These are phyloP conservation scores for Brassica rapa DNA, from an alignment of 345 rosid genomes.

Conservation along the genomic window DNA sequence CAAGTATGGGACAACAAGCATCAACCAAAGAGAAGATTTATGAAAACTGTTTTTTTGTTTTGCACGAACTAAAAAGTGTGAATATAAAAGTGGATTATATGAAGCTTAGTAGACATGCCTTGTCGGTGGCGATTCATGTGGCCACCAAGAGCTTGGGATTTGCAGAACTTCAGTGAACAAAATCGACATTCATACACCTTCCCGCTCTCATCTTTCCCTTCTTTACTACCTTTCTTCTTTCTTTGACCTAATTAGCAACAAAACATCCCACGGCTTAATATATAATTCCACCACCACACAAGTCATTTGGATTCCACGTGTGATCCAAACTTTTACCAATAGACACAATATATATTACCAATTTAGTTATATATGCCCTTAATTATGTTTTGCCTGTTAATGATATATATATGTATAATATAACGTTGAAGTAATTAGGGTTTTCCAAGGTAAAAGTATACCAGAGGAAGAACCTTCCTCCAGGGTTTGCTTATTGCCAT, in stretches of 20 bases:
- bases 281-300: not conserved
- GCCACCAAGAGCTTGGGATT: conserved; percentile 99
- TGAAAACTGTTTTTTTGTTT: not conserved
- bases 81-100: conserved; percentile 16
- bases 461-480: conserved; percentile 76
- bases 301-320: not conserved
- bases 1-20: conserved; percentile 38
- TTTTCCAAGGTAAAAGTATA: conserved; percentile 29
- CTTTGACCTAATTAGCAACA: conserved; percentile 48
- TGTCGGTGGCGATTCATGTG: conserved; percentile 99
- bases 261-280: not conserved
- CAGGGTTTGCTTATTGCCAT: conserved; percentile 51
- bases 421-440: conserved; percentile 16
- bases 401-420: not conserved
- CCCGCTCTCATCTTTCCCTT: conserved; percentile 89
- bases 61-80: conserved; percentile 30
- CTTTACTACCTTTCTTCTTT: conserved; percentile 83
- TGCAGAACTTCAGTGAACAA: conserved; percentile 99
- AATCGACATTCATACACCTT: conserved; percentile 98
- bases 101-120: conserved; percentile 51
- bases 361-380: not conserved
- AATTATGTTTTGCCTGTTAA: not conserved
- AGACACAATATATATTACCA: not conserved
- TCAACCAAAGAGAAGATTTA: conserved; percentile 8
- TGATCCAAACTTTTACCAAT: not conserved